Conservation (phyloP, 129 eudicot species). For the Erigeron canadensis region DNA sequence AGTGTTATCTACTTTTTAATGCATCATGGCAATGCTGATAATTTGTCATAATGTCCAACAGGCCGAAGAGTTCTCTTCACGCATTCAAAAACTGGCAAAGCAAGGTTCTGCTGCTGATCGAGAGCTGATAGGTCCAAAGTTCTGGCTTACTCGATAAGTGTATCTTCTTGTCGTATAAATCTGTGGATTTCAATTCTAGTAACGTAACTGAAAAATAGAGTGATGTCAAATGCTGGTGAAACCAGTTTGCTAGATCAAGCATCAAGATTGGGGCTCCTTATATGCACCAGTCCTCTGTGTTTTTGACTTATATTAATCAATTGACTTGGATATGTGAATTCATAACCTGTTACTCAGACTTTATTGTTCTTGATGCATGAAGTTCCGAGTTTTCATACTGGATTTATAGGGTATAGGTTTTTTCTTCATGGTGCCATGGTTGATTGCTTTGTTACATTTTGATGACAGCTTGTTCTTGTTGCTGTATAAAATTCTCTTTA, state of each 20-base stretch:
- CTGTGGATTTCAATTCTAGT: conserved; percentile 4
- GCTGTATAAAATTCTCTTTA: neutral
- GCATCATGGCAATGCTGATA: conserved; percentile 9
- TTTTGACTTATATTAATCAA: neutral
- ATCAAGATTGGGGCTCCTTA: conserved; percentile 7
- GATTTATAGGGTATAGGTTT: neutral
- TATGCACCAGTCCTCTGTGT: neutral
- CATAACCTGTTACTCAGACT: neutral
- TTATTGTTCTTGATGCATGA: neutral
- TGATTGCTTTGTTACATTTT: conserved; percentile 13
- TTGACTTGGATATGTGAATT: conserved; percentile 6
- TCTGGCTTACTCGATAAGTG: conserved; percentile 54
- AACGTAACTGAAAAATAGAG: neutral
- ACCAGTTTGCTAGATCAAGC: conserved; percentile 8
- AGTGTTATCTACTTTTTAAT: neutral
- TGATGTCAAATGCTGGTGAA: conserved; percentile 5
- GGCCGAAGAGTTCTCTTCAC: conserved; percentile 94
- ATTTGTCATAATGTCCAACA: conserved; percentile 25
- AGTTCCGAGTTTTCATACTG: neutral
- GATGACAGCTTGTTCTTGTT: conserved; percentile 11
- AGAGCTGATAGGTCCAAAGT: conserved; percentile 55
- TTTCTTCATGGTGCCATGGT: conserved; percentile 14
- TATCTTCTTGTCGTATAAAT: neutral
- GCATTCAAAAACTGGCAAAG: conserved; percentile 74
- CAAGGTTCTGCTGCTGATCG: conserved; percentile 88